phyloP scores from a whole-genome alignment of 106 monocot genomes.

The Amphibolis antarctica region DNA sequence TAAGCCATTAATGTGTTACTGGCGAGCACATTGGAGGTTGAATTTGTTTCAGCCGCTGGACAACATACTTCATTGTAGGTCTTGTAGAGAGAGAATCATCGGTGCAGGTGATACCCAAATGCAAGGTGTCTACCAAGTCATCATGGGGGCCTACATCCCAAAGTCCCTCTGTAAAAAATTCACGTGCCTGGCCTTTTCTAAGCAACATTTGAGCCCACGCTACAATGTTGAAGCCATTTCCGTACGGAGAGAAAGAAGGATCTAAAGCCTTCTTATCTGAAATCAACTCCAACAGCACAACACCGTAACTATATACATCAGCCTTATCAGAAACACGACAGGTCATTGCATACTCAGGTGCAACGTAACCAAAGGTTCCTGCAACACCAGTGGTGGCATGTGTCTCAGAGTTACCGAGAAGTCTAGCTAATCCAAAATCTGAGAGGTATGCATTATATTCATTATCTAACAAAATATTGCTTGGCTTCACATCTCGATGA shows the following conservation, averaged over 20 bases:
- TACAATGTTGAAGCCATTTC: conserved; percentile 29
- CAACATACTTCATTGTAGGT: conserved; percentile 27
- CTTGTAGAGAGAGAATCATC: conserved; percentile 22
- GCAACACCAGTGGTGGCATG: conserved; percentile 26
- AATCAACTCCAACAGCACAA: conserved; percentile 25
- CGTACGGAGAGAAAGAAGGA: conserved; percentile 30
- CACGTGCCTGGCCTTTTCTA: conserved; percentile 26
- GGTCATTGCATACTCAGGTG: conserved; percentile 31
- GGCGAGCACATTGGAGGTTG: conserved; percentile 26
- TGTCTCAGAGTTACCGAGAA: conserved; percentile 23
- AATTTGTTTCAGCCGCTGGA: conserved; percentile 34
- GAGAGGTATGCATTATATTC: conserved; percentile 21
- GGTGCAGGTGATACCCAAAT: conserved; percentile 33
- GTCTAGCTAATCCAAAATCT: conserved; percentile 27
- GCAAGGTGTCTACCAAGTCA: conserved; percentile 32
- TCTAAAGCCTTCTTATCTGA: conserved; percentile 28
- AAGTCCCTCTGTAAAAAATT: conserved; percentile 44
- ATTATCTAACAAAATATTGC: conserved; percentile 25
- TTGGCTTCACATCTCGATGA: conserved; percentile 26
- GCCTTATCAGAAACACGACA: conserved; percentile 31
- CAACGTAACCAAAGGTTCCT: conserved; percentile 28
- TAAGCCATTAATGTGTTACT: not conserved
- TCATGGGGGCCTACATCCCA: conserved; percentile 43
- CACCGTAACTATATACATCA: conserved; percentile 29
- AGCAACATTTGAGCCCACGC: conserved; percentile 28